These are phyloP conservation scores for Holtermanniella nyarrowii DNA, from an alignment of 768 basidiomycete species.

Conservation along the genomic window DNA sequence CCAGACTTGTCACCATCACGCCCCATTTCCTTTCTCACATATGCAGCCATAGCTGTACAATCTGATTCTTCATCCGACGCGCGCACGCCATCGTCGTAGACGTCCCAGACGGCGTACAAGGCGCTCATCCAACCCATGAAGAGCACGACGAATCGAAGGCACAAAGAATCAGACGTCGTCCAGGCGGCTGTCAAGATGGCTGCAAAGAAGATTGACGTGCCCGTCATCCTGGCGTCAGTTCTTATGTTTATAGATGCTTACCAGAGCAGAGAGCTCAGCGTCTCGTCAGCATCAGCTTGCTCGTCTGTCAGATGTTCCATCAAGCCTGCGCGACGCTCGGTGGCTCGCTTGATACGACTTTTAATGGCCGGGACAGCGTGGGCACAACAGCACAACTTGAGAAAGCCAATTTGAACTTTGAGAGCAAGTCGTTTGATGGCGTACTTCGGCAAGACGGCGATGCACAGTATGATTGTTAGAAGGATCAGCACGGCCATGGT, in stretches of 20 bases:
- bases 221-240: background rate
- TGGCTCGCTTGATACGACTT: background rate
- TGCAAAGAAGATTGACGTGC: background rate
- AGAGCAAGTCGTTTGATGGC: background rate
- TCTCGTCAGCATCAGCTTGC: background rate
- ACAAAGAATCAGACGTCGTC: constrained; percentile 17
- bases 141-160: constrained; percentile 25
- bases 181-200: background rate
- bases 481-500: constrained; percentile 7
- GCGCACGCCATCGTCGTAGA: constrained; percentile 19
- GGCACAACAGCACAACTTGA: background rate
- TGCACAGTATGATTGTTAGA: constrained; percentile 18
- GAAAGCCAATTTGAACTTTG: background rate
- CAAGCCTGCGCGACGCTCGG: background rate
- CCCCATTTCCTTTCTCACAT: background rate
- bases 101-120: constrained; percentile 26
- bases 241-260: background rate
- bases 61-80: constrained; percentile 14
- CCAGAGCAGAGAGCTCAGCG: background rate
- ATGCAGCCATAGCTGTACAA: constrained; percentile 12
- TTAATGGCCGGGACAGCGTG: background rate
- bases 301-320: background rate
- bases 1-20: background rate
- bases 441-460: background rate
- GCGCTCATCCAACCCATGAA: constrained; percentile 25